Evolutionary conservation across 2,329 filamentous ascomycete species (phyloP).

Genomic region (Clonostachys sp.): DNA sequence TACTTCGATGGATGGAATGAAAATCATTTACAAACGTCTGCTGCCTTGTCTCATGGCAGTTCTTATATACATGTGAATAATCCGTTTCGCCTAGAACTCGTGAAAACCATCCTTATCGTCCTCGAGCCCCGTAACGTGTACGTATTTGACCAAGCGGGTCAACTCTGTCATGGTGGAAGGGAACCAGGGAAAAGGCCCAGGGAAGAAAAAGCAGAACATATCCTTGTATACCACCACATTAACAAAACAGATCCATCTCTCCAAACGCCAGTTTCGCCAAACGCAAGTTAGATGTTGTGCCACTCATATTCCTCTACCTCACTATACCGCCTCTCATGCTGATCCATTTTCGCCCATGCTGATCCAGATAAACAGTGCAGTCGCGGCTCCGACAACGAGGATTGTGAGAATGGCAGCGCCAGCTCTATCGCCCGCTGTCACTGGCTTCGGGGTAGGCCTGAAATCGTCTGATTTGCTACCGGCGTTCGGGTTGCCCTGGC

Average conservation of each 20-base stretch:
- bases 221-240: neutral
- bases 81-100: no score
- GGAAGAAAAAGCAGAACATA: neutral
- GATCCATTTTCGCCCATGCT: slow-evolving; percentile 13
- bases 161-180: no score
- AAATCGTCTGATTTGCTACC: slow-evolving; percentile 6
- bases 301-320: no score
- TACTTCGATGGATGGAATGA: no score
- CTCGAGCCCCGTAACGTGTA: no score
- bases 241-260: neutral
- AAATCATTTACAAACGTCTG: no score
- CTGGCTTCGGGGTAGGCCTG: neutral
- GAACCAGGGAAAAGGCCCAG: neutral
- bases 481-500: slow-evolving; percentile 26
- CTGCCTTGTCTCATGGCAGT: no score
- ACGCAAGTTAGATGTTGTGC: no score
- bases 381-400: slow-evolving; percentile 31
- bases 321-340: neutral
- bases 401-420: slow-evolving; percentile 43
- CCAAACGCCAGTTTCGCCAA: no score
- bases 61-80: no score
- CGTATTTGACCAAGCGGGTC: no score
- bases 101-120: no score
- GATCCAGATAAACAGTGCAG: slow-evolving; percentile 43
- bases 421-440: slow-evolving; percentile 16